A percentile compares a stretch with the other conserved stretches of the same genome.
Evolutionary conservation across 176 grass and related monocot species (phyloP).

Genomic region (Elaeis guineensis): DNA sequence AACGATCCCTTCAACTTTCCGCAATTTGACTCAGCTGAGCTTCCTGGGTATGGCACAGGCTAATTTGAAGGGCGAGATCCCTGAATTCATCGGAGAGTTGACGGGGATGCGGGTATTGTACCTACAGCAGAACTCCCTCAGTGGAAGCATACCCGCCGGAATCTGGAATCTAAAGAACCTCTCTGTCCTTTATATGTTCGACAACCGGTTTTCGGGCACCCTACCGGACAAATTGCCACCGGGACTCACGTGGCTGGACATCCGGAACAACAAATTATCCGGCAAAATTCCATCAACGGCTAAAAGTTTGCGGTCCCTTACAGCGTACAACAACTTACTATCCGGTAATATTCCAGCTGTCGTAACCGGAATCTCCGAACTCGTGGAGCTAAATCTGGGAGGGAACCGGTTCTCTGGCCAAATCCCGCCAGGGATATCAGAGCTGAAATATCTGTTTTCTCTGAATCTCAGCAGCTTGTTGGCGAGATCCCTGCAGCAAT

Average conservation of each 20-base stretch:
- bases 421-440: too few relatives aligned
- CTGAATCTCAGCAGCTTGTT: too few relatives aligned
- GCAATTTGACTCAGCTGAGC: too few relatives aligned
- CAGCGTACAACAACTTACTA: slow-evolving; percentile 2
- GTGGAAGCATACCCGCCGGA: background rate
- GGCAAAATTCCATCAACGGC: slow-evolving; percentile 11
- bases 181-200: background rate
- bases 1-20: too few relatives aligned
- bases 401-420: background rate
- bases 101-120: background rate
- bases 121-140: background rate
- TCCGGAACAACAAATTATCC: slow-evolving; percentile 14
- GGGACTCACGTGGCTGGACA: background rate
- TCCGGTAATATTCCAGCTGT: slow-evolving; percentile 1
- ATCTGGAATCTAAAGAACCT: slow-evolving; percentile 9
- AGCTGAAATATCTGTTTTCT: too few relatives aligned
- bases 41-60: too few relatives aligned
- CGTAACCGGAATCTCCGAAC: background rate
- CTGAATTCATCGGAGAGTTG: background rate
- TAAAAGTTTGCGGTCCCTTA: background rate
- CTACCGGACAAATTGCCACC: background rate
- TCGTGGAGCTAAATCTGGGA: background rate
- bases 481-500: too few relatives aligned
- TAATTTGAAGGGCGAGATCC: slow-evolving; percentile 8
- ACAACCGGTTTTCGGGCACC: slow-evolving; percentile 7